A percentile compares a stretch with the other conserved stretches of the same genome.
phyloP scores from a whole-genome alignment of 2,329 filamentous ascomycete species.

The Phyllosticta ampelicida region DNA sequence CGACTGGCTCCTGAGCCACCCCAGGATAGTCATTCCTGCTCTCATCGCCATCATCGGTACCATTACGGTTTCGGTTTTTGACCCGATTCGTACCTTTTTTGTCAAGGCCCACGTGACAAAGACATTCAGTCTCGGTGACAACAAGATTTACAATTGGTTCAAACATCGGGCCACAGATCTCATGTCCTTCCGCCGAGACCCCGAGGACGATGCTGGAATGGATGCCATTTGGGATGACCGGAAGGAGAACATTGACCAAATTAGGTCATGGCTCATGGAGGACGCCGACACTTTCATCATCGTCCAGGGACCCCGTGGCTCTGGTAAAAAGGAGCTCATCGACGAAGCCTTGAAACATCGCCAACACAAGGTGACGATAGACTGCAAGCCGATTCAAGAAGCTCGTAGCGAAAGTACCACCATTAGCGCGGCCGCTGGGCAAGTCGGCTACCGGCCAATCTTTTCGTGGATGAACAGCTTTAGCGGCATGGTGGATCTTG shows the following conservation, averaged over 20 bases:
- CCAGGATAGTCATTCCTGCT: slow-evolving; percentile 75
- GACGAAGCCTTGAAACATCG: slow-evolving; percentile 71
- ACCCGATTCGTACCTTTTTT: slow-evolving; percentile 88
- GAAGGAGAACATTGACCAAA: slow-evolving; percentile 67
- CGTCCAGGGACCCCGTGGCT: slow-evolving; percentile 82
- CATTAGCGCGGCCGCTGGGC: slow-evolving; percentile 66
- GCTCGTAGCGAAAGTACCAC: slow-evolving; percentile 78
- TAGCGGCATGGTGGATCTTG: slow-evolving; percentile 83
- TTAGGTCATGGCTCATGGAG: slow-evolving; percentile 78
- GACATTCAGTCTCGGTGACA: slow-evolving; percentile 63
- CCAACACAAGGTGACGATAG: slow-evolving; percentile 70
- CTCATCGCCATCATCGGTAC: slow-evolving; percentile 72
- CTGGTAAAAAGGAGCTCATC: slow-evolving; percentile 81
- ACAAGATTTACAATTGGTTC: slow-evolving; percentile 68
- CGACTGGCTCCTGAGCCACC: slow-evolving; percentile 80
- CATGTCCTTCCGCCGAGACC: slow-evolving; percentile 47
- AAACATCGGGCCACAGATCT: slow-evolving; percentile 59
- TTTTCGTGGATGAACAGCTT: slow-evolving; percentile 97
- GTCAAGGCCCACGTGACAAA: slow-evolving; percentile 79
- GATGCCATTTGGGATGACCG: slow-evolving; percentile 81
- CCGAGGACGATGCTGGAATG: slow-evolving; percentile 56
- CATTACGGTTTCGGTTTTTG: slow-evolving; percentile 79
- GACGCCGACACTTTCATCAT: slow-evolving; percentile 88
- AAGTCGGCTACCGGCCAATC: slow-evolving; percentile 84
- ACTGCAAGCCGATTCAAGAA: slow-evolving; percentile 89